Conservation (phyloP, 2,329 filamentous ascomycete genomes). For the Hirsutella rhossiliensis region DNA sequence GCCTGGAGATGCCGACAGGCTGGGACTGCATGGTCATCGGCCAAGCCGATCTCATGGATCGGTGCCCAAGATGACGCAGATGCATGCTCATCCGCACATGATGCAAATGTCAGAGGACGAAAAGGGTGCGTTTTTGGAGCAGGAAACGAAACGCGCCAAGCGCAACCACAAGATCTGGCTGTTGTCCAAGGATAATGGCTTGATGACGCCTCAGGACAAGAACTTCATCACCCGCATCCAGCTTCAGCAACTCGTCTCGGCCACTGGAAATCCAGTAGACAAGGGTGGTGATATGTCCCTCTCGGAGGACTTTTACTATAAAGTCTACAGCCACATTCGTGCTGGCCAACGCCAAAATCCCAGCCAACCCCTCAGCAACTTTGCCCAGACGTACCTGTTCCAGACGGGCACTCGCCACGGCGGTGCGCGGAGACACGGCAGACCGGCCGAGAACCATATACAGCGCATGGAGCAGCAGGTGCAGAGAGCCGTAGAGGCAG, state of each 20-base stretch:
- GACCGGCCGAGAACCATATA: conserved; percentile 90
- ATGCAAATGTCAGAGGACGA: conserved; percentile 73
- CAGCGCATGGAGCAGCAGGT: conserved; percentile 99
- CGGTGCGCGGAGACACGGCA: conserved; percentile 59
- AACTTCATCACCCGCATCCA: conserved; percentile 98
- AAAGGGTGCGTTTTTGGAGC: conserved; percentile 69
- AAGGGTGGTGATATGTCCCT: conserved; percentile 69
- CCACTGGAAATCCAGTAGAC: conserved; percentile 77
- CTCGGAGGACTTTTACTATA: conserved; percentile 95
- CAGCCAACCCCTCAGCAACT: conserved; percentile 86
- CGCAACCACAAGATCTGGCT: conserved; percentile 96
- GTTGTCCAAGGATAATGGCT: conserved; percentile 82
- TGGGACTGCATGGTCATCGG: conserved; percentile 23
- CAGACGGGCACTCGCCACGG: conserved; percentile 82
- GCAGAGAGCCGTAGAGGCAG: conserved; percentile 89
- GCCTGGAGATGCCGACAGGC: conserved; percentile 31
- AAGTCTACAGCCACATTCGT: conserved; percentile 90
- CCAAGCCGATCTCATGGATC: conserved; percentile 40
- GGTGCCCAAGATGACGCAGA: conserved; percentile 18
- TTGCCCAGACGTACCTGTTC: conserved; percentile 94
- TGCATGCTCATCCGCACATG: conserved; percentile 30
- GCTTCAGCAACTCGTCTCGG: conserved; percentile 86
- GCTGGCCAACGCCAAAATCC: conserved; percentile 83
- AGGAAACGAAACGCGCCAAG: conserved; percentile 91
- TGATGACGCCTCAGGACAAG: conserved; percentile 99